Evolutionary conservation across 805 yeast species (phyloP), one percentile per base, ranked within the genome.

Genomic region (Yarrowia deformans): DNA sequence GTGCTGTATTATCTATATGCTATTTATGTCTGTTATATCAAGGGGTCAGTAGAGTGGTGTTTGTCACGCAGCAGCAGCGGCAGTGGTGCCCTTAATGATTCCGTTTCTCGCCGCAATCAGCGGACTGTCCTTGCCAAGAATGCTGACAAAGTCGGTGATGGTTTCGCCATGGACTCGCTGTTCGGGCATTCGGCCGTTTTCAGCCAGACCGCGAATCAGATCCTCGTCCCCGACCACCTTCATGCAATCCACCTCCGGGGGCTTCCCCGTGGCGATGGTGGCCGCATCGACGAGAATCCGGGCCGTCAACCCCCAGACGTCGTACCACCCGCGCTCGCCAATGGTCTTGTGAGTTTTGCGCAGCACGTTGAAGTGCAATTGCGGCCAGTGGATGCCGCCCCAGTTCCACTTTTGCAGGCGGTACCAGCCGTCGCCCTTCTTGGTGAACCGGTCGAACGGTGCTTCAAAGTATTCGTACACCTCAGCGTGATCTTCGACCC

Each of bases 231-330:
- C 79, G 46, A 70, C 64, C 39, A 71, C 73, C 19, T 60, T 70
- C 13, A 78, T 71, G 69, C 77, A 78, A 7, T 69, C 70, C 75
- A 79, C 76, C 18, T 71, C 74, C 2, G 83, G 82, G 68, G 76
- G 77, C 10, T 61, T 42, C 9, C 69, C 74, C 55, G 70, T 78
- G 16, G 76, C 79, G 7, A 79, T 56, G 12, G 79, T 72, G 4
- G 83, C 83, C 12, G 75, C 71, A 67, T 81, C 84, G 1, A 81
- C 72, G 23, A 81, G 75, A 7, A 81, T 78, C 43, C 80, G 75
- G 4, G 83, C 83, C 1, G 83, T 81, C 29, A 81, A 71, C 0
- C 83, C 83, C 84, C 84, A 81, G 8, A 81, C 79, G 8, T 73
- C 72, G 67, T 75, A 71, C 68, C 72, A 73, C 19, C 72, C 73